Percentiles rank a stretch among this genome's conserved stretches.
These are phyloP conservation scores for Lipomyces sp. DNA, from an alignment of 805 yeast genomes.

Conservation along the genomic window DNA sequence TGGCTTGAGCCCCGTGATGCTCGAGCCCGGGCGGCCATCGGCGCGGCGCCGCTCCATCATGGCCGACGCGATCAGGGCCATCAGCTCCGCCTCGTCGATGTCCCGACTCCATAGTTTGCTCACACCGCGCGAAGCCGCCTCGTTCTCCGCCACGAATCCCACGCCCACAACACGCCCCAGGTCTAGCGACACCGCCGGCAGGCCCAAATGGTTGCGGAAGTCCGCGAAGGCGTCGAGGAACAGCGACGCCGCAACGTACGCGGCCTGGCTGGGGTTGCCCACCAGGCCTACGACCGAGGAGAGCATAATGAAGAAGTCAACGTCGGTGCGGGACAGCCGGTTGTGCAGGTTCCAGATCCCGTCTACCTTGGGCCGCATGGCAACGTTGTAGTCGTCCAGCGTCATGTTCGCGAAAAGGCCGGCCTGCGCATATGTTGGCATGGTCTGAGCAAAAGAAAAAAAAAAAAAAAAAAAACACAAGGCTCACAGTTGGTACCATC, in stretches of 20 bases:
- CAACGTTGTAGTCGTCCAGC: background rate
- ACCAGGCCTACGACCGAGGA: background rate
- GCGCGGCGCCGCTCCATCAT: background rate
- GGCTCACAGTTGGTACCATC: background rate
- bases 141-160: background rate
- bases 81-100: slow-evolving; percentile 1
- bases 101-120: background rate
- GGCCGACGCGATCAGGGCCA: background rate
- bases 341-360: background rate
- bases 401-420: background rate
- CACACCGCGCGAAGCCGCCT: background rate
- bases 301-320: background rate
- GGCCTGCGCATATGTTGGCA: background rate
- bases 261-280: background rate
- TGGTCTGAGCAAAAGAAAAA: background rate
- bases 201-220: background rate
- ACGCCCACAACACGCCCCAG: background rate
- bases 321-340: background rate
- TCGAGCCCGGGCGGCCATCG: background rate
- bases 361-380: background rate
- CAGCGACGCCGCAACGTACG: background rate
- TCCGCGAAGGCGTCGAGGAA: background rate
- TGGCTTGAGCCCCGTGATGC: background rate
- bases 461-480: no score
- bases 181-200: background rate